A percentile compares a stretch with the other conserved stretches of the same genome.
phyloP scores from a whole-genome alignment of 1,284 basidiomycete species.

The Leccinum subrobustum region DNA sequence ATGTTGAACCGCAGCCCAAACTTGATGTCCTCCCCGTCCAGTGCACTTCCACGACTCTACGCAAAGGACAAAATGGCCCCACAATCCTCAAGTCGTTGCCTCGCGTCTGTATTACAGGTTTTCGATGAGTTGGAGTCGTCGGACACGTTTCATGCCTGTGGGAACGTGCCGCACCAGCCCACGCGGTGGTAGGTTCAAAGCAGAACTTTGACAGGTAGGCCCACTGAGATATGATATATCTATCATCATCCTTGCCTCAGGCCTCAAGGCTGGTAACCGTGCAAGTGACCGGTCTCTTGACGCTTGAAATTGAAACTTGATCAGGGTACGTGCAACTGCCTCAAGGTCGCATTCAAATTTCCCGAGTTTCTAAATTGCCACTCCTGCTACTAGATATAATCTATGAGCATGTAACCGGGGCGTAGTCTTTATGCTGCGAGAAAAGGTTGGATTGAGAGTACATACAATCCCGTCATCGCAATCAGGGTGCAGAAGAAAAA shows the following conservation, averaged over 20 bases:
- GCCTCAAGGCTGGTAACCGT: background rate
- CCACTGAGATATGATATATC: background rate
- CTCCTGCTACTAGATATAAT: background rate
- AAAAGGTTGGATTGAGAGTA: background rate
- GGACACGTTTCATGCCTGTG: background rate
- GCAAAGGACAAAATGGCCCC: background rate
- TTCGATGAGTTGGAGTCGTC: background rate
- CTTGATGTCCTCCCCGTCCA: background rate
- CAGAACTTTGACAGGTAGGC: background rate
- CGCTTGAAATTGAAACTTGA: too few species aligned
- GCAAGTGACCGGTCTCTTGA: too few species aligned
- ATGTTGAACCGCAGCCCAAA: background rate
- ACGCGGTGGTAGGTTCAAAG: background rate
- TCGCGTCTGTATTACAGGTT: background rate
- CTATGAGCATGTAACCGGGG: background rate
- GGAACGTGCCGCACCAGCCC: background rate
- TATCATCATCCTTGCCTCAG: background rate
- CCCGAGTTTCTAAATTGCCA: too few species aligned
- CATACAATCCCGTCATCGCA: background rate
- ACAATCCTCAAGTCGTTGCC: too few species aligned
- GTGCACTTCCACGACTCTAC: background rate
- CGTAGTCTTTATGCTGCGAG: background rate
- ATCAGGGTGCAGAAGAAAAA: too few species aligned
- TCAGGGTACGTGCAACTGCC: too few species aligned
- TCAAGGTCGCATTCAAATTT: too few species aligned